A percentile compares a stretch with the other conserved stretches of the same genome.
phyloP scores from a whole-genome alignment of 169 alveolate species.

The Perkinsus chesapeaki region DNA sequence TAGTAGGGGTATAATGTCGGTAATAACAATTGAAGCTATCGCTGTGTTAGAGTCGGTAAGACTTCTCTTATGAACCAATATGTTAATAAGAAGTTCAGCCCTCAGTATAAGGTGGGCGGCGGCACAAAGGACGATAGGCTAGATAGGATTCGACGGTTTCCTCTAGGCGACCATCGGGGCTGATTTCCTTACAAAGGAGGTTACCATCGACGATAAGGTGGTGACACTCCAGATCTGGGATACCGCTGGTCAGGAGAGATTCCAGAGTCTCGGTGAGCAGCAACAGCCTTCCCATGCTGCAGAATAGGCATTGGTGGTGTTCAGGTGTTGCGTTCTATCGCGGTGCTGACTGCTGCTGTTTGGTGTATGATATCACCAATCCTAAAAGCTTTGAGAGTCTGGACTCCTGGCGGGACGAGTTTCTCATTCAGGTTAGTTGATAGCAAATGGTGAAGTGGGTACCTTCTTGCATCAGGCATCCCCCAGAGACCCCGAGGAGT shows the following conservation, averaged over 20 bases:
- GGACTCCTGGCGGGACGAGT: slow-evolving; percentile 94
- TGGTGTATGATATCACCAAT: slow-evolving; percentile 89
- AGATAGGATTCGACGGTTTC: background rate
- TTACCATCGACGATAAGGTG: slow-evolving; percentile 85
- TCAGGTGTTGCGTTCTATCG: slow-evolving; percentile 93
- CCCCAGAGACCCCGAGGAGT: slow-evolving; percentile 88
- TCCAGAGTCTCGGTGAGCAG: slow-evolving; percentile 87
- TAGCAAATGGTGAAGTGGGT: background rate
- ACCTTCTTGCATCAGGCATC: background rate
- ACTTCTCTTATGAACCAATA: slow-evolving; percentile 96
- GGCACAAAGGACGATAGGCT: background rate
- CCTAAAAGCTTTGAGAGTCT: slow-evolving; percentile 84
- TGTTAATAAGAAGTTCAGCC: slow-evolving; percentile 88
- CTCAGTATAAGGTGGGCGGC: slow-evolving; percentile 85
- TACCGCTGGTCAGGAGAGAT: slow-evolving; percentile 98
- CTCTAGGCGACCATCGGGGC: slow-evolving; percentile 82
- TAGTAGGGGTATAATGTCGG: slow-evolving; percentile 16
- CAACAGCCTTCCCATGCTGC: background rate
- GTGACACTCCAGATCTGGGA: slow-evolving; percentile 96
- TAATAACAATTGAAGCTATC: background rate
- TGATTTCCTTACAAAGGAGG: slow-evolving; percentile 95
- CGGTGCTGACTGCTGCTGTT: slow-evolving; percentile 98
- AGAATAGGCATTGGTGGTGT: background rate
- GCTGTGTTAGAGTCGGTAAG: slow-evolving; percentile 85
- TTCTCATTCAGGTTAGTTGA: slow-evolving; percentile 73